Percentiles rank a stretch among this genome's conserved stretches.
These are phyloP conservation scores for Carallia pectinifolia DNA, from an alignment of 345 rosid species.

Conservation along the genomic window DNA sequence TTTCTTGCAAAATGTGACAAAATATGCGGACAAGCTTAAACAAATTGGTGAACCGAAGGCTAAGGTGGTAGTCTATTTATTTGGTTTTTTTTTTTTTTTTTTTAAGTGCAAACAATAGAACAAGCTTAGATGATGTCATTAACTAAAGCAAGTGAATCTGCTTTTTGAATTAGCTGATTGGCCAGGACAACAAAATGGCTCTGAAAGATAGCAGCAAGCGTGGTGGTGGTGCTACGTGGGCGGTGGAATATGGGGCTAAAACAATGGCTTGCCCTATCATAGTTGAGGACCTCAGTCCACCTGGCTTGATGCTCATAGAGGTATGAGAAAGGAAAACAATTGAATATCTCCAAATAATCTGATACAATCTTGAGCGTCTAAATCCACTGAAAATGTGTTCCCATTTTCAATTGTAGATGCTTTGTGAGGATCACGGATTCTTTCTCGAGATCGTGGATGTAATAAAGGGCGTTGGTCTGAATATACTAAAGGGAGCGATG, in stretches of 20 bases:
- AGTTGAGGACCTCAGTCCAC: constrained; percentile 68
- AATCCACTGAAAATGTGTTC: neutral
- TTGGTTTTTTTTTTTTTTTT: constrained; percentile 1
- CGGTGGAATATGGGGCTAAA: constrained; percentile 70
- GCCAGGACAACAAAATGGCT: constrained; percentile 32
- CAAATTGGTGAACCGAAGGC: constrained; percentile 67
- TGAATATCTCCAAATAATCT: neutral
- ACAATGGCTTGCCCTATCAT: constrained; percentile 69
- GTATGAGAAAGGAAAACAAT: constrained; percentile 29
- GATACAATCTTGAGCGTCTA: neutral
- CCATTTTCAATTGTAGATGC: constrained; percentile 50
- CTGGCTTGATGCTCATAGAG: constrained; percentile 90
- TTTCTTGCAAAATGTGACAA: constrained; percentile 83
- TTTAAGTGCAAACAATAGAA: neutral
- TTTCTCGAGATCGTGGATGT: constrained; percentile 83
- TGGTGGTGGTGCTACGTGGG: constrained; percentile 75
- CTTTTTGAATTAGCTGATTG: constrained; percentile 32
- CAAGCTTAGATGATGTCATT: constrained; percentile 10
- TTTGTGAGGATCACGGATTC: constrained; percentile 70
- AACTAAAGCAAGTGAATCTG: constrained; percentile 15
- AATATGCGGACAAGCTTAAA: constrained; percentile 77
- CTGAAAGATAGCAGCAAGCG: constrained; percentile 28
- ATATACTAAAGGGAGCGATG: constrained; percentile 79
- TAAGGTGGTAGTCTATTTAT: constrained; percentile 1
- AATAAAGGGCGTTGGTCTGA: constrained; percentile 66